These are phyloP conservation scores for Trichoderma aggressivum DNA, from an alignment of 2,329 filamentous ascomycete genomes.

Conservation along the genomic window DNA sequence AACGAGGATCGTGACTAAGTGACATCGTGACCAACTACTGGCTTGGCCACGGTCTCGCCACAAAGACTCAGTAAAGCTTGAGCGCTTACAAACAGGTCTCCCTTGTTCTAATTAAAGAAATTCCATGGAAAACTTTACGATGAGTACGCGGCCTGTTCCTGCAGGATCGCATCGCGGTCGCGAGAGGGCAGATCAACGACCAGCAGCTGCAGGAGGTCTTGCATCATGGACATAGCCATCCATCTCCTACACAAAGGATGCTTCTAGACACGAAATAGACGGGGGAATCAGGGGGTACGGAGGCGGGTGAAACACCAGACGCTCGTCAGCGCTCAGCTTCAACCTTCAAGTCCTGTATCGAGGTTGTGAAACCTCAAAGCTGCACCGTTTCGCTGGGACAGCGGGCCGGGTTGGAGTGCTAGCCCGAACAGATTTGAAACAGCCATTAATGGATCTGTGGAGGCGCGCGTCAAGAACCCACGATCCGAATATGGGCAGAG, in stretches of 20 bases:
- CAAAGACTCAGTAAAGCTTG: neutral
- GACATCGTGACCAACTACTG: neutral
- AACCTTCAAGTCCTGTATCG: neutral
- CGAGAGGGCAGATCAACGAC: too few relatives aligned
- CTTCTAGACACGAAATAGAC: neutral
- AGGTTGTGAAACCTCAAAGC: neutral
- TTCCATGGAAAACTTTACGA: neutral
- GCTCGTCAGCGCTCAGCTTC: neutral
- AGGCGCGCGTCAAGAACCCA: slow-evolving; percentile 10
- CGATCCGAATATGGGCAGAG: neutral
- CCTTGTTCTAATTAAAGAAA: neutral
- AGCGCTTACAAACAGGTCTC: neutral
- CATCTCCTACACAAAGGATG: neutral
- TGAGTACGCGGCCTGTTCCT: neutral
- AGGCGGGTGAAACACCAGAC: slow-evolving; percentile 1
- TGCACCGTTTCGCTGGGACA: neutral
- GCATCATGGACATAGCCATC: neutral
- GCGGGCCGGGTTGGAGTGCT: neutral
- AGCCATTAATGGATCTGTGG: slow-evolving; percentile 3
- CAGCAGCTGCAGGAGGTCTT: neutral
- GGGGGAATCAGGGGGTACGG: neutral
- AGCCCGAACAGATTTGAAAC: neutral
- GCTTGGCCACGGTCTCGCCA: neutral
- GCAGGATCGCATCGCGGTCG: neutral
- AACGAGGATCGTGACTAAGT: neutral